A percentile compares a stretch with the other conserved stretches of the same genome.
Evolutionary conservation across 192 early-diverging fungal genomes (phyloP).

Genomic region (Coemansia sp.): DNA sequence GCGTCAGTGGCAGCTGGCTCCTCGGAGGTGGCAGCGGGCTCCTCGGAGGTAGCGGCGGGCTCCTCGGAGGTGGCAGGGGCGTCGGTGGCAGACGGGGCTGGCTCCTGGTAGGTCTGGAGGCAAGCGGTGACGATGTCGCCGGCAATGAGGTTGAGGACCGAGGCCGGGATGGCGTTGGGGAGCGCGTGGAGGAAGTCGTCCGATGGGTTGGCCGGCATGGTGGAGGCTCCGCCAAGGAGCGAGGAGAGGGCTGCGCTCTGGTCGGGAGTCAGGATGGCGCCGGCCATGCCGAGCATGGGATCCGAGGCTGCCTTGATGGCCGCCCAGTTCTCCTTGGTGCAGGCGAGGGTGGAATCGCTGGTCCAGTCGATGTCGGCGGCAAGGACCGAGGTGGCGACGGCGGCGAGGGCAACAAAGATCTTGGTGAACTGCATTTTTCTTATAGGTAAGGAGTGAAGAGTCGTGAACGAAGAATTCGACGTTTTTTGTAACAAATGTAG

Average conservation of each 20-base stretch:
- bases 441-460: background rate
- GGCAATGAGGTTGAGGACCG: conserved; percentile 31
- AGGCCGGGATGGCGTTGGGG: conserved; percentile 39
- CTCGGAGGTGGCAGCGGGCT: conserved; percentile 7
- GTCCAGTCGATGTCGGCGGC: conserved; percentile 50
- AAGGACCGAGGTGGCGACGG: conserved; percentile 41
- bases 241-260: conserved; percentile 23
- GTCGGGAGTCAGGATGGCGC: conserved; percentile 20
- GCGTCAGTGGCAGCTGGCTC: conserved; percentile 12
- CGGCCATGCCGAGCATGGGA: conserved; percentile 38
- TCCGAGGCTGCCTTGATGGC: conserved; percentile 40
- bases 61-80: conserved; percentile 2
- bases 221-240: conserved; percentile 26
- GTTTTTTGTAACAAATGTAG: background rate
- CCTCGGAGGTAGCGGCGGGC: background rate
- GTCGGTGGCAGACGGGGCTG: conserved; percentile 5
- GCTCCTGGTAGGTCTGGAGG: conserved; percentile 30
- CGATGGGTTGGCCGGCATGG: conserved; percentile 38
- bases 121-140: conserved; percentile 29
- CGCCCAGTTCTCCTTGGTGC: conserved; percentile 49
- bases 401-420: conserved; percentile 52
- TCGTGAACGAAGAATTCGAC: background rate
- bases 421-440: conserved; percentile 56
- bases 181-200: conserved; percentile 39
- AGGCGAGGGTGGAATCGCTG: conserved; percentile 39